Percentiles rank a stretch among this genome's conserved stretches.
These are phyloP conservation scores for Thinopyrum elongatum DNA, from an alignment of 176 grass and related monocot genomes.

Conservation along the genomic window DNA sequence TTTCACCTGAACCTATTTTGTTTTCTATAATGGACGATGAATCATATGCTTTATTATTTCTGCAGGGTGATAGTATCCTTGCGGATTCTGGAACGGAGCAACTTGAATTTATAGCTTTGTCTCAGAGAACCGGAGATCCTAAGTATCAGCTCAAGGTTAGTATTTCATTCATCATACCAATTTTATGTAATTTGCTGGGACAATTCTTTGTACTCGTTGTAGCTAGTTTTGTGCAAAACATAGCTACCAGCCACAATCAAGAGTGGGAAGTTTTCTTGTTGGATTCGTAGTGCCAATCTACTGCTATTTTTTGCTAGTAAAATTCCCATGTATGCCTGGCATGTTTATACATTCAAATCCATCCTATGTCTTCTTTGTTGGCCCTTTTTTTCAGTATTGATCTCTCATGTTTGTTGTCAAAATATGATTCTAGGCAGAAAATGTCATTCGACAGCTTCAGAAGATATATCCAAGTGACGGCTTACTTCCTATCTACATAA, in stretches of 20 bases:
- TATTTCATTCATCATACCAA: constrained; percentile 1
- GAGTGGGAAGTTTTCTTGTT: background rate
- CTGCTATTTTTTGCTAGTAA: background rate
- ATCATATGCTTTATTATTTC: constrained; percentile 23
- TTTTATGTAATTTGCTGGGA: constrained; percentile 32
- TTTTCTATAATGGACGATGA: background rate
- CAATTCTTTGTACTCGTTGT: background rate
- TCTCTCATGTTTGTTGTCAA: constrained; percentile 17
- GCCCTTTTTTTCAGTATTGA: constrained; percentile 5
- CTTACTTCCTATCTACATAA: constrained; percentile 95
- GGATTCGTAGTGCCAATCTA: background rate
- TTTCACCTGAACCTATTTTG: constrained; percentile 17
- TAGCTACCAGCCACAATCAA: background rate
- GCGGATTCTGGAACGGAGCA: constrained; percentile 98
- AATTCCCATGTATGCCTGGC: background rate
- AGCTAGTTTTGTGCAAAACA: constrained; percentile 14
- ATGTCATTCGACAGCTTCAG: constrained; percentile 84
- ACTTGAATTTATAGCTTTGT: constrained; percentile 98
- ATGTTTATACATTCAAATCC: constrained; percentile 3
- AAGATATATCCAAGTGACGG: constrained; percentile 96
- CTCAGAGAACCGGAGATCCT: constrained; percentile 85
- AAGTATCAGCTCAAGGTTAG: constrained; percentile 93
- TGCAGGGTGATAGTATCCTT: constrained; percentile 87
- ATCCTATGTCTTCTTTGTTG: background rate
- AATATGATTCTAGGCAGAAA: constrained; percentile 71